Evolutionary conservation across 768 basidiomycete species (phyloP), one percentile per base, ranked within the genome.

Genomic region (Boletus vermiculosoides): DNA sequence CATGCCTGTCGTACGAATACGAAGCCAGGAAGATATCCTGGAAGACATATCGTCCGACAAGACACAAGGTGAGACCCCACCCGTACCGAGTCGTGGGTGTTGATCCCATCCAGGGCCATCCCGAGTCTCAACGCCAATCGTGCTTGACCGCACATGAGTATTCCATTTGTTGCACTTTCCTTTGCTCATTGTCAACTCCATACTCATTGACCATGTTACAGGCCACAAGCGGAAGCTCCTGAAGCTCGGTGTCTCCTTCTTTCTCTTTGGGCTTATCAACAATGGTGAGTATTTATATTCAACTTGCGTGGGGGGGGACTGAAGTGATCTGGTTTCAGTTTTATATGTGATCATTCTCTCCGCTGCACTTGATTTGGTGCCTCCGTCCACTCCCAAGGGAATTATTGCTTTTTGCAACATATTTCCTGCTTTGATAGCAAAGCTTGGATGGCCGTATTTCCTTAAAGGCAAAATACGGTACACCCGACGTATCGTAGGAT

Each of bases 361-460:
- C 1, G 96, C 96, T 7, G 97, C 97, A 1, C 78, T 98, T 4
- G 97, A 99, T 67, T 82, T 99, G 4, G 94, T 97, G 2, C 90
- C 94, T 9, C 86, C 92, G 2, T 82, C 88, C 2, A 96, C 93
- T 0, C 95, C 96, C 0, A 96, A 96, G 69, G 96, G 96, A 16
- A 85, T 98, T 54, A 93, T 98, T 51, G 85, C 89, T 0, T 94
- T 98, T 69, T 95, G 91, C 76, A 98, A 98, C 71, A 97, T 99
- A 53, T 83, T 89, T 13, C 95, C 96, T 0, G 84, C 92, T 0
- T 74, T 98, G 2, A 69, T 87, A 0, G 93, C 92, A 20, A 98
- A 98, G 74, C 76, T 97, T 5, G 88, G 85, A 10, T 98, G 95
- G 88, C 94, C 96, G 0, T 95, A 98, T 66, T 61, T 98, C 18